These are phyloP conservation scores for Murraya paniculata DNA, from an alignment of 345 rosid species.

Conservation along the genomic window DNA sequence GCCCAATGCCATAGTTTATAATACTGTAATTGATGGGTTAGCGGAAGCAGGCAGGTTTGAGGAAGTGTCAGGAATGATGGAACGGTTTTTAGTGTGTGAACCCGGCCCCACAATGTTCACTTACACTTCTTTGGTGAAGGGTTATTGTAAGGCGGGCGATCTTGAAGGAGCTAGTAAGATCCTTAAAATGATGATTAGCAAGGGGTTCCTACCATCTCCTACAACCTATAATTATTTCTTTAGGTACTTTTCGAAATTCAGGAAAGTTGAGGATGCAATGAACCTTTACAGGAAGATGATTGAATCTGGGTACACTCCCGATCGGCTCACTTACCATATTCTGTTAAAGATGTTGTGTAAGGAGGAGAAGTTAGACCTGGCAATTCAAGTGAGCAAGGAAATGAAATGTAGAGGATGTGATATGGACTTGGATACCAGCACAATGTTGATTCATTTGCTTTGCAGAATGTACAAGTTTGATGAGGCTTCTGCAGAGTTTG, in stretches of 20 bases:
- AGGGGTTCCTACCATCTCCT: slow-evolving; percentile 64
- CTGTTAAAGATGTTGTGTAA: slow-evolving; percentile 79
- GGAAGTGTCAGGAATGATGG: slow-evolving; percentile 70
- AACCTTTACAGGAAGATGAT: slow-evolving; percentile 72
- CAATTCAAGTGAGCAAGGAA: slow-evolving; percentile 68
- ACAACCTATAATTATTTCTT: slow-evolving; percentile 80
- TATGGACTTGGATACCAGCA: slow-evolving; percentile 60
- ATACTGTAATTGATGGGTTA: slow-evolving; percentile 74
- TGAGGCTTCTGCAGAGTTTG: slow-evolving; percentile 70
- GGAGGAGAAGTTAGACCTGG: slow-evolving; percentile 67
- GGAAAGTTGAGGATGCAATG: slow-evolving; percentile 74
- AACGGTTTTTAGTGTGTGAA: slow-evolving; percentile 56
- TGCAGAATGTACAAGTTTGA: slow-evolving; percentile 59
- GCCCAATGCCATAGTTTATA: slow-evolving; percentile 55
- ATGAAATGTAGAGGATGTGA: slow-evolving; percentile 70
- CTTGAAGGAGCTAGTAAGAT: slow-evolving; percentile 63
- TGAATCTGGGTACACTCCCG: slow-evolving; percentile 65
- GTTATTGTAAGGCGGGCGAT: slow-evolving; percentile 73
- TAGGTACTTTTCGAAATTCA: slow-evolving; percentile 51
- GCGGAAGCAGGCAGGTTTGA: slow-evolving; percentile 71
- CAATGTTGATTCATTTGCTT: slow-evolving; percentile 69
- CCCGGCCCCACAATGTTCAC: slow-evolving; percentile 70
- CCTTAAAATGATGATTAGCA: slow-evolving; percentile 70
- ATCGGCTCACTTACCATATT: slow-evolving; percentile 72
- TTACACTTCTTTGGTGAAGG: slow-evolving; percentile 78